Base-by-base conservation (phyloP, 2,329 filamentous ascomycete species). In the Plenodomus tracheiphilus region DNA sequence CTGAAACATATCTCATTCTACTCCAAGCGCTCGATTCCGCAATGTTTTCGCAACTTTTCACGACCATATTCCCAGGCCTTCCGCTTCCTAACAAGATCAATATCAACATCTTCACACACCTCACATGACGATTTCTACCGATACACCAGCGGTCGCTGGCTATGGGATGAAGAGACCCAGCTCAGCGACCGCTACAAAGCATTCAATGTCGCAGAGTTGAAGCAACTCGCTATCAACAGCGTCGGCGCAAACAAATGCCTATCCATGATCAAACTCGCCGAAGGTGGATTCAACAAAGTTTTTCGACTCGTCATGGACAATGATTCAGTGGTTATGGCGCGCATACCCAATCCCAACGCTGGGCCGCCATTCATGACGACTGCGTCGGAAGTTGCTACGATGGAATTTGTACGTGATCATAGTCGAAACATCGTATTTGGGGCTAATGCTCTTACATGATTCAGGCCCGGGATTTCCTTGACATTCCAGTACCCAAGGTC, bases 201-300 rank as follows among this genome's bases (percentile, higher is more conserved):
- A 7, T 75, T 75, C 47, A 65, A 75, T 51, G 61, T 76, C 3
- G 16, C 56, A 35, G 63, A 61, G 37, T 62, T 77, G 3, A 51
- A 72, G 51, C 51, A 51, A 17, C 41, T 72, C 28, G 70, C 70
- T 13, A 66, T 66, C 25, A 40, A 61, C 38, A 64, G 56, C 39
- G 44, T 68, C 42, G 62, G 67, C 39, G 66, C 69, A 13, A 46
- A 58, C 11, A 53, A 36, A 9, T 75, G 72, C 53, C 53, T 66
- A 8, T 65, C 63, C 5, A 74, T 77, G 10, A 64, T 43, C 39
- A 69, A 69, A 47, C 39, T 64, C 17, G 54, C 53, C 38, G 63
- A 69, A 49, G 65, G 66, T 20, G 46, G 45, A 11, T 67, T 49
- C 51, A 68, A 66, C 47, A 61, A 62, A 22, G 55, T 54, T 9